These are phyloP conservation scores for Phialophora chinensis DNA, from an alignment of 2,329 filamentous ascomycete species.

Conservation along the genomic window DNA sequence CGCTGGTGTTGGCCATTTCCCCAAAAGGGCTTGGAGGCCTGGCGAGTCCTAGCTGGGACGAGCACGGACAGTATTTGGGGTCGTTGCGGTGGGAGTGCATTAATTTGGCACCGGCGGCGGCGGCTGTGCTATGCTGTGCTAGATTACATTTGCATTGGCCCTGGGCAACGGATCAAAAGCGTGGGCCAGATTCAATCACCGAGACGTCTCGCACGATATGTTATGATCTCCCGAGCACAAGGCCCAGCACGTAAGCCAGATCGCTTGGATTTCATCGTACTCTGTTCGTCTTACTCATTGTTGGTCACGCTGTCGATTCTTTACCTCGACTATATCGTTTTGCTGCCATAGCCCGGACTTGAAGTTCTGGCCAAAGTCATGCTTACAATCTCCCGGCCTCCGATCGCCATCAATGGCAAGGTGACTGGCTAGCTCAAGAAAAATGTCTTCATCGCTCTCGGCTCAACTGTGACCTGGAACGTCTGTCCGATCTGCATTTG, in stretches of 20 bases:
- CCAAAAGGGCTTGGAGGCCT: background rate
- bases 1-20: slow-evolving; percentile 5
- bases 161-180: background rate
- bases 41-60: background rate
- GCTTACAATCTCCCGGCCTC: background rate
- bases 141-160: background rate
- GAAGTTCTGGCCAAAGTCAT: background rate
- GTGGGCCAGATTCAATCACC: background rate
- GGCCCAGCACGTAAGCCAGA: background rate
- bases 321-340: background rate
- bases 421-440: slow-evolving; percentile 18
- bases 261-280: background rate
- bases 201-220: background rate
- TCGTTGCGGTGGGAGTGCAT: no score
- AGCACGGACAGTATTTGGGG: background rate
- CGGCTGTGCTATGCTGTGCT: background rate
- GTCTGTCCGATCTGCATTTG: slow-evolving; percentile 11
- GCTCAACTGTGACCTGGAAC: slow-evolving; percentile 22
- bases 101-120: no score
- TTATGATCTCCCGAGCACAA: background rate
- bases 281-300: background rate
- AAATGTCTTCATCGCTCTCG: slow-evolving; percentile 24
- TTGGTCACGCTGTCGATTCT: background rate
- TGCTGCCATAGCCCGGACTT: background rate
- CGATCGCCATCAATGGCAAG: background rate